Evolutionary conservation across 768 basidiomycete genomes (phyloP).

Genomic region (Wakefieldia striispora): DNA sequence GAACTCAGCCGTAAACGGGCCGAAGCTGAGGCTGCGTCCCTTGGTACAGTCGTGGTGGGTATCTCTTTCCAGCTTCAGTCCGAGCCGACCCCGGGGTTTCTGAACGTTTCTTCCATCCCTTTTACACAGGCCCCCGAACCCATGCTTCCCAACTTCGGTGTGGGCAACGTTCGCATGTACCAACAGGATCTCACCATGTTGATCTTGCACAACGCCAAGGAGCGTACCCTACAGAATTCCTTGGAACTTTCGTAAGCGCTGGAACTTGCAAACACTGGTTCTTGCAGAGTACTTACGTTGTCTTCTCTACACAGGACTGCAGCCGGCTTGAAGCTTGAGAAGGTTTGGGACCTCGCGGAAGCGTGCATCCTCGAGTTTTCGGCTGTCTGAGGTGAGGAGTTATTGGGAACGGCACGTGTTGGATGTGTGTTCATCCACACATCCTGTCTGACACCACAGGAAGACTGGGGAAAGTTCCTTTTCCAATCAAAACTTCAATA

Average conservation of each 20-base stretch:
- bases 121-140: constrained; percentile 31
- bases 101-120: background rate
- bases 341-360: constrained; percentile 31
- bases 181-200: constrained; percentile 31
- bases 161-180: constrained; percentile 27
- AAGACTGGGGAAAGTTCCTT: background rate
- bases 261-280: background rate
- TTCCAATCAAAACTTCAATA: background rate
- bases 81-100: background rate
- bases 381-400: constrained; percentile 11
- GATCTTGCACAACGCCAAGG: constrained; percentile 30
- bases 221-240: constrained; percentile 31
- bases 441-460: constrained; percentile 1
- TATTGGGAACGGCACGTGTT: background rate
- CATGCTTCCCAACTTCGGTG: constrained; percentile 33
- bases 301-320: constrained; percentile 9
- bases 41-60: constrained; percentile 13
- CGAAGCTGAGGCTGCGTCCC: constrained; percentile 9
- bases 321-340: constrained; percentile 30
- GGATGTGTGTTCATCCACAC: constrained; percentile 18
- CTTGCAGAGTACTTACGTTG: constrained; percentile 1
- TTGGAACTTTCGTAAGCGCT: constrained; percentile 30
- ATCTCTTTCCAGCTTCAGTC: background rate
- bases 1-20: constrained; percentile 19
- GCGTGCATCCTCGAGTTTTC: constrained; percentile 25